Evolutionary conservation across 345 rosid genomes (phyloP), one percentile per base, ranked within the genome.

Genomic region (Citrus medica): DNA sequence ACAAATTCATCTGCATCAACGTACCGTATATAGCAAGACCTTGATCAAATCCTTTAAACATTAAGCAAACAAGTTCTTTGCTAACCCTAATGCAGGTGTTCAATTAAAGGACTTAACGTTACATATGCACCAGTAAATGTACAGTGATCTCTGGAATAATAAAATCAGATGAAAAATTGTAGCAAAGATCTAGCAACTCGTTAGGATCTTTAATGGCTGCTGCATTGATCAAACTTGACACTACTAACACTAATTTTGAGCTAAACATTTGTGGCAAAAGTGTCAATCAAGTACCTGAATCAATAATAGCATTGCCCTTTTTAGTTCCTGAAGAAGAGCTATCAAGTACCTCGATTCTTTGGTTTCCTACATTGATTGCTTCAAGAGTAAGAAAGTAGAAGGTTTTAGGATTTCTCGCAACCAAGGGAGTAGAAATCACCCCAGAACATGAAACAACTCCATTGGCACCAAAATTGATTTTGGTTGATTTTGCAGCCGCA

Each of bases 211-310:
- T 55, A 6, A 80, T 59, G 2, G 67, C 85, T 10, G 22, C 30
- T 0, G 79, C 82, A 1, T 62, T 22, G 30, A 84, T 85, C 4
- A 14, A 42, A 1, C 55, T 61, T 9, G 64, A 64, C 2, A 85
- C 73, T 12, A 79, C 82, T 3, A 76, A 7, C 4, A 72, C 75
- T 67, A 90, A 17, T 16, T 69, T 30, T 8, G 62, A 16, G 67
- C 66, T 80, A 24, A 83, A 85, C 5, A 72, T 83, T 0, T 46
- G 16, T 0, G 88, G 91, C 0, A 87, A 59, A 2, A 88, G 8
- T 1, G 92, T 88, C 46, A 84, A 56, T 4, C 93, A 85, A 6
- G 89, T 89, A 14, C 98, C 91, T 0, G 91, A 92, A 73, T 93
- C 96, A 27, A 90, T 85, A 42, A 92, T 84, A 32, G 87, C 86